Percentiles rank a stretch among this genome's conserved stretches.
Evolutionary conservation across 306 rosid species (phyloP).

Genomic region (Purshia tridentata): DNA sequence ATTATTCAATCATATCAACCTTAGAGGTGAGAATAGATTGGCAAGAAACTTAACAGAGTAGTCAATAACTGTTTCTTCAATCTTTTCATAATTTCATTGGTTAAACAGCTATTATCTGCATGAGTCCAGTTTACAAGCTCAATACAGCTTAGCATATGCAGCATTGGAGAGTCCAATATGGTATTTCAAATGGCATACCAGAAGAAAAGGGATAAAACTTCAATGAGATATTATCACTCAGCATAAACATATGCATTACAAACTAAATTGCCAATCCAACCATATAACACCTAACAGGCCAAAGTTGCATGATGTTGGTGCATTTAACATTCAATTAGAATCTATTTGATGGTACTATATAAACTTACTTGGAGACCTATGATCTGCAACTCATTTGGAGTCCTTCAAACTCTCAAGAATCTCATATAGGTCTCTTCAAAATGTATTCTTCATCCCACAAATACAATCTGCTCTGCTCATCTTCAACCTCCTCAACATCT

Average conservation of each 20-base stretch:
- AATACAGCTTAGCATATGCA: not conserved
- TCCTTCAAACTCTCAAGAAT: conserved; percentile 16
- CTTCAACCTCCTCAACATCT: not conserved
- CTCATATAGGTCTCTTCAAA: conserved; percentile 31
- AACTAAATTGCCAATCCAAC: not conserved
- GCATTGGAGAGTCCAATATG: not conserved
- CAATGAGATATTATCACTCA: not conserved
- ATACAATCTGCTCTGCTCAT: conserved; percentile 13
- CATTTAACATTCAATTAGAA: not conserved
- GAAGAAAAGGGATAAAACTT: not conserved
- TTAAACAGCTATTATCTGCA: not conserved
- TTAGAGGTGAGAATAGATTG: not conserved
- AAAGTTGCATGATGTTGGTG: not conserved
- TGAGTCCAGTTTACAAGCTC: not conserved
- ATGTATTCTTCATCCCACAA: conserved; percentile 13
- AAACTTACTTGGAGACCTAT: conserved; percentile 20
- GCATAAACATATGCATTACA: not conserved
- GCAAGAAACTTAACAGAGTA: not conserved
- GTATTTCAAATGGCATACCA: not conserved
- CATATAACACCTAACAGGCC: not conserved
- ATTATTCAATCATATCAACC: not conserved
- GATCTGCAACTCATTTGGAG: conserved; percentile 29
- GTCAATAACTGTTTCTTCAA: not conserved
- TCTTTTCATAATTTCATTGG: not conserved
- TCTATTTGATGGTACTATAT: not conserved